Conservation (phyloP, 345 rosid species). For the Sonneratia caseolaris region DNA sequence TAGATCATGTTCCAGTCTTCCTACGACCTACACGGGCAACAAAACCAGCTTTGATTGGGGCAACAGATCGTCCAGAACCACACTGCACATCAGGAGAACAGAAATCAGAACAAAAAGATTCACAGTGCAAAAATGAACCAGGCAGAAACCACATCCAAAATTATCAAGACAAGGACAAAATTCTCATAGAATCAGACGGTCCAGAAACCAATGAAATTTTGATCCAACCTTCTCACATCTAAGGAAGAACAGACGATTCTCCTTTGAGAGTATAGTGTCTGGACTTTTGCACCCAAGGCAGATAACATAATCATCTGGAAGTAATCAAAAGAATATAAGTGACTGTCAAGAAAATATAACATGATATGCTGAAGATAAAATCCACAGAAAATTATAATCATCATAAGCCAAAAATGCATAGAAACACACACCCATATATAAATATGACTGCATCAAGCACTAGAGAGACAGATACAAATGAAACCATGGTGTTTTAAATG, state of each 20-base stretch:
- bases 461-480: neutral
- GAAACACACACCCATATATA: neutral
- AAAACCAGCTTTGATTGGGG: conserved; percentile 91
- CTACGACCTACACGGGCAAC: conserved; percentile 98
- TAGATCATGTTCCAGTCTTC: conserved; percentile 41
- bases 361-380: neutral
- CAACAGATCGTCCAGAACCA: conserved; percentile 92
- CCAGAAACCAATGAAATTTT: neutral
- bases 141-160: too few relatives aligned
- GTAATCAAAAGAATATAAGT: neutral
- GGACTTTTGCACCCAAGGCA: conserved; percentile 77
- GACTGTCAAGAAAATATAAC: neutral
- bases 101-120: neutral
- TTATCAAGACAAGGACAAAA: too few relatives aligned
- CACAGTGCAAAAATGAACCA: neutral
- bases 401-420: neutral
- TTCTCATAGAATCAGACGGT: neutral
- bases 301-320: conserved; percentile 57
- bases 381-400: neutral
- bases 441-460: conserved; percentile 10
- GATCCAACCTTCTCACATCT: conserved; percentile 28
- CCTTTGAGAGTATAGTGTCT: conserved; percentile 59
- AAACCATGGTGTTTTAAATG: neutral
- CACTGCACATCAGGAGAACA: conserved; percentile 36
- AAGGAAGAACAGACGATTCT: conserved; percentile 59